Base-by-base conservation (phyloP, 2,329 filamentous ascomycete genomes). In the Colletotrichum musicola region DNA sequence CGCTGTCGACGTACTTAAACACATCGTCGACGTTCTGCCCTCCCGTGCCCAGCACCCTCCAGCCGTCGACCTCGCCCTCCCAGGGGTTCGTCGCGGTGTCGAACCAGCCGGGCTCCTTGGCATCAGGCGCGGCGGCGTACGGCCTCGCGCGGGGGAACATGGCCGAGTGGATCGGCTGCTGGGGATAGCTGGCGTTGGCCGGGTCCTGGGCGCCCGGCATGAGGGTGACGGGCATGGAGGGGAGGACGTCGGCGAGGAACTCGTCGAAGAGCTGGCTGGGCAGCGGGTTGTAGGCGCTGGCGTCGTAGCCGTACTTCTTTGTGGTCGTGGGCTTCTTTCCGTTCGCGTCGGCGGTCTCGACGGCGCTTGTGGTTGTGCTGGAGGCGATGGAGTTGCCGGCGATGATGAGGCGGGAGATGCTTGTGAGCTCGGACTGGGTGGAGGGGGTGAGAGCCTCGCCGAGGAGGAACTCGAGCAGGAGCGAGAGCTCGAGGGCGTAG, bases 261-360 rank as follows among this genome's bases (percentile, higher is more conserved):
- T 88, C 86, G 81, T 99, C 96, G 40, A 99, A 87, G 54, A 93
- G 90, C 64, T 92, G 89, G 3, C 93, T 94, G 0, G 96, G 96
- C 1, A 92, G 85, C 1, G 95, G 86, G 77, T 99, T 97, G 84
- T 98, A 99, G 0, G 92, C 81, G 62, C 91, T 90, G 65, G 93
- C 90, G 79, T 99, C 96, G 82, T 98, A 98, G 69, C 96, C 95
- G 81, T 98, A 98, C 77, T 97, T 97, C 79, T 94, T 97, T 58
- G 85, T 69, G n/a, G 57, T 25, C 4, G 58, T 81, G 1, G 75
- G 73, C 69, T 82, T 84, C 76, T 85, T 89, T 73, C 85, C 81
- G 53, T 74, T 72, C 0, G 75, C 73, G 76, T 85, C 77, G 1
- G 75, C 73, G 69, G 82, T 83, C 76, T 85, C 89, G 73, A 85